Evolutionary conservation across 108 stramenopile genomes (phyloP), one percentile per base, ranked within the genome.

Genomic region (Ochromonas danica): DNA sequence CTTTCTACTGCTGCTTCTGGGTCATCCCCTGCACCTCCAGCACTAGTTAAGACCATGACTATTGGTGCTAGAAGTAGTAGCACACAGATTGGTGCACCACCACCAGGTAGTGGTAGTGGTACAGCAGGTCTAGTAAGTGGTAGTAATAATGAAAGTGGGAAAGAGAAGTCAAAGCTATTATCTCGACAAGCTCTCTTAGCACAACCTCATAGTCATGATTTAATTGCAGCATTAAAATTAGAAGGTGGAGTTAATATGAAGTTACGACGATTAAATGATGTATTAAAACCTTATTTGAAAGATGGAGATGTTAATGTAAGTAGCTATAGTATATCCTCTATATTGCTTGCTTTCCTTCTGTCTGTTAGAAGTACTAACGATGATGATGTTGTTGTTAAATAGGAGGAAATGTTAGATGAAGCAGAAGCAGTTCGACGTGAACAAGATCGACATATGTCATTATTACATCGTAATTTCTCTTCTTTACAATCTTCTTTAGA

Each of bases 371-470:
- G 22, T 51, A 51, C 6, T 51, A 51, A 51, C 22, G 6, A 51
- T 51, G 6, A 51, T 51, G 6, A 14, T 51, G 14, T 51, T 51
- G 22, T 14, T 51, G 6, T 51, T 51, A 51, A 14, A 14, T 22
- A 67, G 33, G 31, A 3, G 31, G 72, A 75, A 10, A 27, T 75
- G 10, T 6, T 60, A 6, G 72, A 75, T 36, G 72, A 75, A 25
- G 40, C 22, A 6, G 72, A 75, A 10, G 72, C 72, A 6, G 43
- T 75, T 6, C 43, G 43, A 28, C 40, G 17, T 10, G 72, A 75
- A 41, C 43, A 75, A 41, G 72, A 75, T 31, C 72, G 72, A 6
- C 72, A 75, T 22, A 36, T 75, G 27, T 28, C 43, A 10, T 25
- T 42, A 36, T 22, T 75, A 14, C 43, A 60, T 31, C 43, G 72